Conservation (phyloP, 139 green algal genomes). For the Chlamydomonas sp. region DNA sequence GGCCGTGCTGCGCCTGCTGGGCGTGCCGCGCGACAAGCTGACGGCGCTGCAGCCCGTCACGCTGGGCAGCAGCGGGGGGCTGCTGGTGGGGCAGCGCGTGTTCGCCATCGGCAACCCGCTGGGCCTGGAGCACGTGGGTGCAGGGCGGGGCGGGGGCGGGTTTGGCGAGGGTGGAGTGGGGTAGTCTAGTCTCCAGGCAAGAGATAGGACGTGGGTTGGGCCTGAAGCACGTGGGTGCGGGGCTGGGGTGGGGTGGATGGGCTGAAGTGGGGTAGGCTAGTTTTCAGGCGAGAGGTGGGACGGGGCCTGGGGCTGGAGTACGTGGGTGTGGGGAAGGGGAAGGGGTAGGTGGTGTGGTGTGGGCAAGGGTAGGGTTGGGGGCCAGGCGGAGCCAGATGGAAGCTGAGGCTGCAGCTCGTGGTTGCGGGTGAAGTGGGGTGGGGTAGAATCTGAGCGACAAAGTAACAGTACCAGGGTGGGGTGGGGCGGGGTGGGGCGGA, state of each 20-base stretch:
- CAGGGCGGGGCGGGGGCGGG: not conserved
- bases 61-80: conserved; percentile 46
- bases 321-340: too few species aligned
- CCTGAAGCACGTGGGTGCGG: not conserved
- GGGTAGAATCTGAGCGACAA: too few species aligned
- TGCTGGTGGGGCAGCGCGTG: conserved; percentile 81
- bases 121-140: conserved; percentile 27
- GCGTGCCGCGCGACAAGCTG: not conserved
- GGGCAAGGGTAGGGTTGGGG: too few species aligned
- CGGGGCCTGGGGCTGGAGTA: too few species aligned
- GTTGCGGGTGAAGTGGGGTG: too few species aligned
- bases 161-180: not conserved
- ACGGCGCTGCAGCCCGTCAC: conserved; percentile 47
- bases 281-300: not conserved
- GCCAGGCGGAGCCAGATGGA: too few species aligned
- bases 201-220: not conserved
- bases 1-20: conserved; percentile 58
- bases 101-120: conserved; percentile 50
- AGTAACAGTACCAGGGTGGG: too few species aligned
- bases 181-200: not conserved
- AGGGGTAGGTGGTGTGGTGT: too few species aligned
- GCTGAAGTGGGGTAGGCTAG: not conserved
- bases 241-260: not conserved
- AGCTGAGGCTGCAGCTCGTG: too few species aligned
- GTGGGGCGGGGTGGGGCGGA: too few species aligned